Evolutionary conservation across 1,139 yeast species (phyloP), one percentile per base, ranked within the genome.

Genomic region (Diutina sp.): DNA sequence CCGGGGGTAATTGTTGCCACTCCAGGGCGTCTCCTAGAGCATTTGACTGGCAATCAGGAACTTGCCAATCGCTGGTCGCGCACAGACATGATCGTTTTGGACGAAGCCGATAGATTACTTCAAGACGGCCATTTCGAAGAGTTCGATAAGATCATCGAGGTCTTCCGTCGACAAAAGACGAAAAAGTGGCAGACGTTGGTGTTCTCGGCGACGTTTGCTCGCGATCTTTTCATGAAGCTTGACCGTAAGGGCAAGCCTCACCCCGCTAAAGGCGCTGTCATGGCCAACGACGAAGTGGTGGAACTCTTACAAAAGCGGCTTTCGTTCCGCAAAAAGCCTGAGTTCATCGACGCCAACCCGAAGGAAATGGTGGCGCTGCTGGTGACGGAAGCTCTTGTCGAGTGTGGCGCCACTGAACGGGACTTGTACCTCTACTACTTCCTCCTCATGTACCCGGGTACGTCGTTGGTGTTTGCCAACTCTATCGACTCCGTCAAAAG

Each of bases 51-150:
- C 60, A 82, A 83, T 58, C 74, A 74, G 38, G 79, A 76, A 1
- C 62, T 84, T 46, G 76, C 84, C 8, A 71, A 74, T 30, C 75
- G 84, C 64, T 73, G 90, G 61, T 79, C 87, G 16, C 72, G 80
- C 30, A 77, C 89, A 11, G 90, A 88, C 58, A 77, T 84, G 6
- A 67, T 93, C 9, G 96, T 91, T 0, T 76, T 91, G 51, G 99
- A 95, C 73, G 99, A 95, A 69, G 99, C 99, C n/a, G 99, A 93
- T 72, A 77, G 99, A 68, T 75, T 93, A 61, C 77, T 95, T 57
- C 97, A 93, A 70, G 96, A 91, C 65, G 98, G 99, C 1, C 98
- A 91, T 71, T 93, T 93, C 66, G 95, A 89, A 58, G 99, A 95
- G 67, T 81, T 95, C 63, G 95, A 86, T 62, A 85, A 87, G 65